Evolutionary conservation across 2,329 filamentous ascomycete species (phyloP).

Genomic region (Sporothrix variecibatus): DNA sequence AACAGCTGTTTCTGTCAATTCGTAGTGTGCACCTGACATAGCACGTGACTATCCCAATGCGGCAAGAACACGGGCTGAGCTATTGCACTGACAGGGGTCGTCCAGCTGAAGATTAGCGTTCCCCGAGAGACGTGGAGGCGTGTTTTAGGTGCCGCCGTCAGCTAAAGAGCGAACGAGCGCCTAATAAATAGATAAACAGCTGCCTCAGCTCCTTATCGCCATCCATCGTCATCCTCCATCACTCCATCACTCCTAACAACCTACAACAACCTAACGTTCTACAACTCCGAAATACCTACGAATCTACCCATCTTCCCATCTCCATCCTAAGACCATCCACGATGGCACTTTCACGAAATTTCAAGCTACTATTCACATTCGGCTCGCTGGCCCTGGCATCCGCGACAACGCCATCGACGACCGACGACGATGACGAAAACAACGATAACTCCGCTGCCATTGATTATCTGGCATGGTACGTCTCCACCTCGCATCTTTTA

Average conservation of each 20-base stretch:
- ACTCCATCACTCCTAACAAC: background rate
- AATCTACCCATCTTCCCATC: background rate
- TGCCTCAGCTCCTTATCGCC: slow-evolving; percentile 9
- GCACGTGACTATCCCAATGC: slow-evolving; percentile 2
- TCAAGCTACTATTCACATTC: slow-evolving; percentile 36
- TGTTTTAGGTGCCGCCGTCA: background rate
- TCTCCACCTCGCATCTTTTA: background rate
- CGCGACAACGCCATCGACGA: slow-evolving; percentile 32
- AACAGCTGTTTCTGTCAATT: background rate
- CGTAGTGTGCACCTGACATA: background rate
- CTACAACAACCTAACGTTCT: background rate
- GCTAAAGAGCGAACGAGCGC: background rate
- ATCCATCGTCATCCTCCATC: background rate
- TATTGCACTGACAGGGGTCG: background rate
- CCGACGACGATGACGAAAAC: slow-evolving; percentile 40
- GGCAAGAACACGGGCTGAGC: background rate
- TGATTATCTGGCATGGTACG: slow-evolving; percentile 88
- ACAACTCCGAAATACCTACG: background rate
- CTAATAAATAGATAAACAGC: slow-evolving; percentile 9
- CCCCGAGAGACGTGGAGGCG: slow-evolving; percentile 1
- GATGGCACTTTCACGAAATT: slow-evolving; percentile 36
- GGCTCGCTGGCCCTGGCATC: slow-evolving; percentile 41
- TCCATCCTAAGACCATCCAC: background rate
- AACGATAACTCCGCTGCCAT: slow-evolving; percentile 74
- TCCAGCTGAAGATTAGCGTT: background rate